Evolutionary conservation across 202 grass and related monocot genomes (phyloP), one percentile per base, ranked within the genome.

Genomic region (Carex arenaria): DNA sequence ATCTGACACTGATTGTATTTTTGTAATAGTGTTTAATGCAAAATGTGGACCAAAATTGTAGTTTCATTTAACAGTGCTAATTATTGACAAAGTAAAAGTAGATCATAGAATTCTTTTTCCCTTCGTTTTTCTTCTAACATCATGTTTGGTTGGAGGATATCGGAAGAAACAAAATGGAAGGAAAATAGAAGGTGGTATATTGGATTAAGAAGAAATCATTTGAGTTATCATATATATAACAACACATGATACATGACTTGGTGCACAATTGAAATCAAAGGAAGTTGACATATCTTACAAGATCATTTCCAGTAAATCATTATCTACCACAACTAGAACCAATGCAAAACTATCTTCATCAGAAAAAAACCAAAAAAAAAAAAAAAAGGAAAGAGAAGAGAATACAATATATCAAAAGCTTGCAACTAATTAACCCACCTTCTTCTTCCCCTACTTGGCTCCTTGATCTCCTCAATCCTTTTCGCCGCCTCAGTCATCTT

Each of bases 391-490:
- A 32, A 54, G 13, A 76, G 47, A 76, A 76, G 10, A 20, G 4
- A 71, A 49, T 31, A 54, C 14, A 26, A 26, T 26, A 78, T 32
- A 78, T 57, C 26, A 56, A 55, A 38, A 10, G 45, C 51, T 78
- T 78, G 30, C 73, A 76, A 76, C 22, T 56, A 62, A 20, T 40
- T 3, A 71, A 67, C 72, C 85, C 65, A 26, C 1, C 71, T 71
- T 80, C 53, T 83, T 61, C 67, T 60, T 65, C 55, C 66, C 64
- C 59, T 82, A 81, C 18, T 52, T 60, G 63, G 3, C 64, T 76
- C 9, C 54, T 85, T 83, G 52, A 99, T 93, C 59, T 89, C 85
- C 34, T 95, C 88, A 61, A 95, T 92, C 91, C 83, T 99, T 91
- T 68, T 80, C 38, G 93, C 83, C 40, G 90, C 81, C 38, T 95